These are phyloP conservation scores for Oryza brachyantha DNA, from an alignment of 176 grass and related monocot species.

Conservation along the genomic window DNA sequence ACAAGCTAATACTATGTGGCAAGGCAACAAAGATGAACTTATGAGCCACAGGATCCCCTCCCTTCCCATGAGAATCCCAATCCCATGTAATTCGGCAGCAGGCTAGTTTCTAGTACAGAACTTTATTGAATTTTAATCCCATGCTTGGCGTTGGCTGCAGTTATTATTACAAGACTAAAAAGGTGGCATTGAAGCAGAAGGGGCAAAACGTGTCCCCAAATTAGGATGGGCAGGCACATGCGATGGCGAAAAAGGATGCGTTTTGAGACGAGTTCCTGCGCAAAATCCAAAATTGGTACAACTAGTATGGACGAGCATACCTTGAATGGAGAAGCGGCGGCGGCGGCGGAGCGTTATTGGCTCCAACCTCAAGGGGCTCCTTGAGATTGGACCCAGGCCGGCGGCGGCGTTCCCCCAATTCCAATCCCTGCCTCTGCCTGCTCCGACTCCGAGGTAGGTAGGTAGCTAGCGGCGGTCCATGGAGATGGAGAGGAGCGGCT, in stretches of 20 bases:
- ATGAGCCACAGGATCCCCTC: background rate
- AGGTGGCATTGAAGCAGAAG: background rate
- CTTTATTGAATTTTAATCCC: background rate
- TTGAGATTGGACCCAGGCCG: background rate
- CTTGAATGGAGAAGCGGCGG: background rate
- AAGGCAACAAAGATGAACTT: background rate
- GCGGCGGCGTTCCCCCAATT: background rate
- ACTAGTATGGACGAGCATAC: background rate
- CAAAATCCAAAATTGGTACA: background rate
- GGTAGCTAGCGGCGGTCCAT: background rate
- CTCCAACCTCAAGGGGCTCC: background rate
- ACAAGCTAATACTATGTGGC: background rate
- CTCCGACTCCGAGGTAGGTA: background rate
- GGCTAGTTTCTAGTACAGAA: background rate
- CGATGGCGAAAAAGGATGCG: background rate
- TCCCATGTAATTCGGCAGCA: background rate
- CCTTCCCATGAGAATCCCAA: background rate
- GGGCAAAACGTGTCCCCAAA: background rate
- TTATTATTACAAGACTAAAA: background rate
- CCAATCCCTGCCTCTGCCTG: background rate
- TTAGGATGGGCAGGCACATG: background rate
- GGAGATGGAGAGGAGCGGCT: background rate
- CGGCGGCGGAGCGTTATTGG: background rate
- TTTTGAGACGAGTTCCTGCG: background rate
- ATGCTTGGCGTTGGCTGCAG: background rate